Evolutionary conservation across 768 basidiomycete species (phyloP), one percentile per base, ranked within the genome.

Genomic region (Trametes maxima): DNA sequence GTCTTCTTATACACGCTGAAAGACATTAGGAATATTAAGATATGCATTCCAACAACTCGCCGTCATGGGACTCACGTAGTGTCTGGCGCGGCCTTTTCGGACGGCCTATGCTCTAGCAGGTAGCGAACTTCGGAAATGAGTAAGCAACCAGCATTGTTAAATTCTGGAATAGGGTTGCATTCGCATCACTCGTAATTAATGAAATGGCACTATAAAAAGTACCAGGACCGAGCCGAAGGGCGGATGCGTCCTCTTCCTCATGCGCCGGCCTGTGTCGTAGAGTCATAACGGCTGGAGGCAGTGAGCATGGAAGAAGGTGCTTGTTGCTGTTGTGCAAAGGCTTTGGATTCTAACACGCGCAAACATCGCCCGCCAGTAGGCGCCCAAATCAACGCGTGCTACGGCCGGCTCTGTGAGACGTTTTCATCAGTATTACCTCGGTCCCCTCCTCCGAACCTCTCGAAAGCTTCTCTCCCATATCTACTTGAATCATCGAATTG

Each of bases 71-170:
- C 88, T 61, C 70, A 94, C 94, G 87, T 84, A 58, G 92, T 94
- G 69, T 93, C 92, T 8, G 92, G 92, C 2, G 90, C 89, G 68
- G 91, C 89, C 74, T 93, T 90, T 75, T 92, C 88, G 6, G 56
- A 57, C 28, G 62, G 62, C 66, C 91, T 79, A 78, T 91, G 90
- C 74, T 94, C 92, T 28, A 96, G 79, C 49, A 96, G 77, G 72
- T 94, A 91, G 70, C 93, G 93, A 72, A 95, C 94, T 71, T 96
- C 94, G 1, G 92, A 94, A 62, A 95, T 94, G 68, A 94, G 82
- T 70, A 96, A 74, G 74, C 91, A 94, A 80, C 91, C 93, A 5
- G 90, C 90, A 65, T 94, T 92, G 77, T 92, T 92, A 77, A 95
- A 95, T 71, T 93, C 94, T 93, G 64, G 16, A 28, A 42, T 39